phyloP scores from a whole-genome alignment of 2,329 filamentous ascomycete species.

The Waltergamsia citrina region DNA sequence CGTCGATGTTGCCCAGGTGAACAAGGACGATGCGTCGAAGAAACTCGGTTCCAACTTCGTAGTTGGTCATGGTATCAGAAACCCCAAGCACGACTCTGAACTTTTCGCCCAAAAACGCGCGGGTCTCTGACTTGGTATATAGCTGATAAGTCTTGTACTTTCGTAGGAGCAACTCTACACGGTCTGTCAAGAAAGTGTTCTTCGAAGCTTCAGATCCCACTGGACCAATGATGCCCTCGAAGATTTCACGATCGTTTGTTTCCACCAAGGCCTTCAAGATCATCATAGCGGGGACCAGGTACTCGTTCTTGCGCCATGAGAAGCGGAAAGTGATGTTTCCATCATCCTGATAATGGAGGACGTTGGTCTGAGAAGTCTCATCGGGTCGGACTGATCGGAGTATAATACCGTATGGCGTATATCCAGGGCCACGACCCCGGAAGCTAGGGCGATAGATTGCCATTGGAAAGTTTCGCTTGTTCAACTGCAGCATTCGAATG shows the following conservation, averaged over 20 bases:
- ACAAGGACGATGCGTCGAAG: conserved; percentile 83
- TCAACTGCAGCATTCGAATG: conserved; percentile 83
- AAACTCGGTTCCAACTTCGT: conserved; percentile 87
- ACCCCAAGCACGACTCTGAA: conserved; percentile 84
- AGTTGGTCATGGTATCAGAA: conserved; percentile 73
- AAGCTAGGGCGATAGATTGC: conserved; percentile 90
- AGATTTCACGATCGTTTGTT: conserved; percentile 94
- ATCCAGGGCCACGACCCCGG: conserved; percentile 73
- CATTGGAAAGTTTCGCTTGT: conserved; percentile 88
- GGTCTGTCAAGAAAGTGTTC: conserved; percentile 91
- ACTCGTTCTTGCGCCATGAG: conserved; percentile 96
- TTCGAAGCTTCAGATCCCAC: conserved; percentile 66
- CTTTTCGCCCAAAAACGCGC: conserved; percentile 81
- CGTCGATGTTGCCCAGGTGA: conserved; percentile 78
- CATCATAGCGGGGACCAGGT: conserved; percentile 94
- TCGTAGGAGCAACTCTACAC: conserved; percentile 81
- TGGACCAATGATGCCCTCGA: conserved; percentile 80
- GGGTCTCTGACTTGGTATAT: conserved; percentile 72
- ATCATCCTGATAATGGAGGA: conserved; percentile 89
- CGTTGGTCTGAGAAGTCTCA: conserved; percentile 95
- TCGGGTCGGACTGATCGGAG: conserved; percentile 91
- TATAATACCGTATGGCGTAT: conserved; percentile 84
- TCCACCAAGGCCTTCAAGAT: conserved; percentile 89
- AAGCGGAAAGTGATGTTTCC: conserved; percentile 96
- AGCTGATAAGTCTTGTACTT: conserved; percentile 89